Evolutionary conservation across 768 basidiomycete species (phyloP).

Genomic region (Lactifluus echinatus): DNA sequence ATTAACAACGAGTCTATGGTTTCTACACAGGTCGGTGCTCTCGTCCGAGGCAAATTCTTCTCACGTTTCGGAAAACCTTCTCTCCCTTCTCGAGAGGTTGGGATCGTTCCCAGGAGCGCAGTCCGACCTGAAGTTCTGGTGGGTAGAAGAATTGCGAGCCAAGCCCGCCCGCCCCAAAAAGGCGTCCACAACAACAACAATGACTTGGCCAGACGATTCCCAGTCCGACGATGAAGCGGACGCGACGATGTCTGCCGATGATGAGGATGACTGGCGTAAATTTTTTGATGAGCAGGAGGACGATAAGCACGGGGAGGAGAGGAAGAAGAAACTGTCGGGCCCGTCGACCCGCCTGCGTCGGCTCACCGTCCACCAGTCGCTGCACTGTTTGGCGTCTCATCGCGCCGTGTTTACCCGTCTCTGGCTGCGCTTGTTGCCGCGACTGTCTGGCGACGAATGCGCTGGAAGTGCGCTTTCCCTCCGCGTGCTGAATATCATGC

Average conservation of each 20-base stretch:
- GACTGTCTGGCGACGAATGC: slow-evolving; percentile 35
- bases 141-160: slow-evolving; percentile 58
- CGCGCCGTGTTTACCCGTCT: slow-evolving; percentile 69
- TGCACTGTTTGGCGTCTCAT: slow-evolving; percentile 72
- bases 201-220: slow-evolving; percentile 21
- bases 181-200: slow-evolving; percentile 6
- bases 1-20: slow-evolving; percentile 26
- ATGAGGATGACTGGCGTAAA: slow-evolving; percentile 66
- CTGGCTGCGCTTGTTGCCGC: slow-evolving; percentile 70
- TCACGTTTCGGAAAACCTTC: slow-evolving; percentile 41
- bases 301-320: too few species aligned
- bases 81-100: slow-evolving; percentile 58
- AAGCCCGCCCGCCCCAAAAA: slow-evolving; percentile 44
- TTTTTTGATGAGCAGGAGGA: slow-evolving; percentile 62
- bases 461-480: slow-evolving; percentile 36
- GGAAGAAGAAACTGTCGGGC: slow-evolving; percentile 32
- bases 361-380: slow-evolving; percentile 65
- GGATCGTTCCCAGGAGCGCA: slow-evolving; percentile 65
- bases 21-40: slow-evolving; percentile 22
- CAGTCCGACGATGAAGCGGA: slow-evolving; percentile 29
- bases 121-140: slow-evolving; percentile 68
- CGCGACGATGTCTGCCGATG: too few species aligned
- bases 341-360: slow-evolving; percentile 43
- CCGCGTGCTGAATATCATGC: slow-evolving; percentile 68
- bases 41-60: slow-evolving; percentile 25